These are phyloP conservation scores for Fragilaria crotonensis DNA, from an alignment of 108 stramenopile species.

Conservation along the genomic window DNA sequence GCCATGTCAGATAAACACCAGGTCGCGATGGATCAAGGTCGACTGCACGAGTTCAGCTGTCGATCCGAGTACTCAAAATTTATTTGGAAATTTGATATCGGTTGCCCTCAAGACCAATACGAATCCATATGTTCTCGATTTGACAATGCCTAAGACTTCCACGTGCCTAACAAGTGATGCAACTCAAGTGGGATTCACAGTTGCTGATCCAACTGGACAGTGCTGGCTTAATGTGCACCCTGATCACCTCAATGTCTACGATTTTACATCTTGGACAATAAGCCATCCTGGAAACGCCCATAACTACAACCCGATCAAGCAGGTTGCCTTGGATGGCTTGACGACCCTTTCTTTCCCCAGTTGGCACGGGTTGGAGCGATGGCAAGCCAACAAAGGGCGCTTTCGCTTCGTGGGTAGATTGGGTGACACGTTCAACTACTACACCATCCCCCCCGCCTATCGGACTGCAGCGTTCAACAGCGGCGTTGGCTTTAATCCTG, in stretches of 20 bases:
- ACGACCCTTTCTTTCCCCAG: constrained; percentile 6
- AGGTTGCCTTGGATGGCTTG: neutral
- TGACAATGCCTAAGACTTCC: too few relatives aligned
- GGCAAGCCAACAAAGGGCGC: constrained; percentile 16
- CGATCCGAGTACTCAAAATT: too few relatives aligned
- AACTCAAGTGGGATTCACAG: too few relatives aligned
- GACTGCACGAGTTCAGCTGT: too few relatives aligned
- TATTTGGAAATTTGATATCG: too few relatives aligned
- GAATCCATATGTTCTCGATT: too few relatives aligned
- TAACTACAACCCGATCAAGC: constrained; percentile 4
- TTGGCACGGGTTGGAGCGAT: constrained; percentile 12
- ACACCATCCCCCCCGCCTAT: neutral
- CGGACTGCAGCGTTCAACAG: neutral
- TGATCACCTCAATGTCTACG: constrained; percentile 36
- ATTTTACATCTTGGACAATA: constrained; percentile 32
- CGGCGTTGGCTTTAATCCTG: neutral
- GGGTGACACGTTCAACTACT: neutral
- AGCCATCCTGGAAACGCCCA: constrained; percentile 9
- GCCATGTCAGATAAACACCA: too few relatives aligned
- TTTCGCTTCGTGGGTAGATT: constrained; percentile 19
- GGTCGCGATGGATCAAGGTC: too few relatives aligned
- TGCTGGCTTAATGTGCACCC: constrained; percentile 32
- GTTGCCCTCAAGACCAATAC: too few relatives aligned
- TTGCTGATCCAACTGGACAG: neutral
- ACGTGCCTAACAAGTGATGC: too few relatives aligned